phyloP scores from a whole-genome alignment of 2,329 filamentous ascomycete species.

The Bipolaris cookei region DNA sequence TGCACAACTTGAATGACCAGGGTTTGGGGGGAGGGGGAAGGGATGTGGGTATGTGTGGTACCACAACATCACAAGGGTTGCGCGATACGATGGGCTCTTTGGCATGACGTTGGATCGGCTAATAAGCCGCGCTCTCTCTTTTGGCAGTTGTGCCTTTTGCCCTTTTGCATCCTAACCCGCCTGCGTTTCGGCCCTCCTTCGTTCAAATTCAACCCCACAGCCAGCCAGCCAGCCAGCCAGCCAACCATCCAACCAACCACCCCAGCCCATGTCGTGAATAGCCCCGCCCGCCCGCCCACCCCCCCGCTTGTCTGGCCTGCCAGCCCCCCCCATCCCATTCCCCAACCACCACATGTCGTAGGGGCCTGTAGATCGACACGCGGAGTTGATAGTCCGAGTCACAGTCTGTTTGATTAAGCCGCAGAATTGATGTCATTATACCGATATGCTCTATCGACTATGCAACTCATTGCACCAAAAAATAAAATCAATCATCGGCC shows the following conservation, averaged over 20 bases:
- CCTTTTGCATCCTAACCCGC: background rate
- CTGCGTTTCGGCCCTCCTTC: background rate
- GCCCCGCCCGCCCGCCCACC: too few species aligned
- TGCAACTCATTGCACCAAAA: background rate
- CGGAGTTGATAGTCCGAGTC: background rate
- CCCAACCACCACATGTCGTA: background rate
- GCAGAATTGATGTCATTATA: slow-evolving; percentile 7
- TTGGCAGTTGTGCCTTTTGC: background rate
- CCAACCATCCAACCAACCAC: background rate
- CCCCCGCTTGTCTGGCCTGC: background rate
- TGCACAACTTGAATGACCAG: background rate
- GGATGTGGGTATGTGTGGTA: too few species aligned
- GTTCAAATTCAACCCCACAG: background rate
- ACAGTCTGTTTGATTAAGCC: slow-evolving; percentile 4
- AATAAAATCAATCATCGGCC: background rate
- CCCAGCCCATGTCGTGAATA: too few species aligned
- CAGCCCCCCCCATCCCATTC: background rate
- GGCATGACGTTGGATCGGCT: background rate
- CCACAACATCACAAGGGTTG: too few species aligned
- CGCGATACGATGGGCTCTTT: too few species aligned
- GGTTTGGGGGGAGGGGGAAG: too few species aligned
- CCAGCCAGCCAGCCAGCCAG: background rate
- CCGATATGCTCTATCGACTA: background rate
- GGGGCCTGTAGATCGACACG: background rate
- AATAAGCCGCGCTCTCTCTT: background rate